Evolutionary conservation across 2,329 filamentous ascomycete species (phyloP).

Genomic region (Clarireedia sp.): DNA sequence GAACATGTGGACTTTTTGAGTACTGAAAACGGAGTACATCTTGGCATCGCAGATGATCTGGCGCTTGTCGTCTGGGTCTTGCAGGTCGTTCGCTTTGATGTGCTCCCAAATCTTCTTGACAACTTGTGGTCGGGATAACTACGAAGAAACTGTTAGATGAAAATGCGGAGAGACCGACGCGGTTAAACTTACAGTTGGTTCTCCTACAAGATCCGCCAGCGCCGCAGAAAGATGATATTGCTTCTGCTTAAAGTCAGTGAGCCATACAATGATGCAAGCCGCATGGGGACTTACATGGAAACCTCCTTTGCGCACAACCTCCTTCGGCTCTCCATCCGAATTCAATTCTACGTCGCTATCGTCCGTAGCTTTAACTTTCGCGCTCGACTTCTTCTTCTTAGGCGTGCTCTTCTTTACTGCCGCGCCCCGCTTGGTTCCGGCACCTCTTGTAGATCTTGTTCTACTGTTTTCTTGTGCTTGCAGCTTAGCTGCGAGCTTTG

Average conservation of each 20-base stretch:
- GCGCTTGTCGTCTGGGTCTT: constrained; percentile 85
- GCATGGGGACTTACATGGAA: constrained; percentile 59
- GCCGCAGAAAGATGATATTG: constrained; percentile 66
- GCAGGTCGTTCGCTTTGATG: constrained; percentile 79
- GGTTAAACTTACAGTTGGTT: constrained; percentile 49
- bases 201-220: constrained; percentile 62
- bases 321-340: constrained; percentile 48
- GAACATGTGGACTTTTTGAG: constrained; percentile 93
- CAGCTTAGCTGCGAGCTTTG: constrained; percentile 74
- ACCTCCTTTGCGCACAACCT: constrained; percentile 70
- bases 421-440: constrained; percentile 42
- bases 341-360: constrained; percentile 68
- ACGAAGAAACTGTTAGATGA: constrained; percentile 11
- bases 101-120: constrained; percentile 97
- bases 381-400: constrained; percentile 64
- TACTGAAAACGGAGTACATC: constrained; percentile 88
- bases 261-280: background rate
- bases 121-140: constrained; percentile 89
- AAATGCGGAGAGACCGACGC: background rate
- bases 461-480: constrained; percentile 85
- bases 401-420: constrained; percentile 55
- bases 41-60: constrained; percentile 89
- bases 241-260: constrained; percentile 39
- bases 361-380: constrained; percentile 69
- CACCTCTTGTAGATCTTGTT: constrained; percentile 66